Conservation (phyloP, 768 basidiomycete genomes). For the Leccinum pellstonianum region DNA sequence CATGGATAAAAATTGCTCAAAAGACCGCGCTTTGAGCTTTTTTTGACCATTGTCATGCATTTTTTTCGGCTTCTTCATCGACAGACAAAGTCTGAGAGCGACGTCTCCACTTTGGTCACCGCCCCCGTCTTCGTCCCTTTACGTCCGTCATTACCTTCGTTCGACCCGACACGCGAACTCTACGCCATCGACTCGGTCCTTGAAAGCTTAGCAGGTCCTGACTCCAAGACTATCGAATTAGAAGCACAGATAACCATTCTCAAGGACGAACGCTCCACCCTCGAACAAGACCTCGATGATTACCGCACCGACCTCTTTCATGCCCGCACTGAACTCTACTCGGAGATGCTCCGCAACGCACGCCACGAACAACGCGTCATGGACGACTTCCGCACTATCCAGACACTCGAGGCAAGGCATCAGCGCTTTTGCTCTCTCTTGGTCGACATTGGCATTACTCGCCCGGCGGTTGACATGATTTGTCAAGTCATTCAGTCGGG, state of each 20-base stretch:
- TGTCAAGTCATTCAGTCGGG: conserved; percentile 22
- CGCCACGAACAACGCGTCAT: conserved; percentile 26
- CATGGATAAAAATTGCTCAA: not conserved
- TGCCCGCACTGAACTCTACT: conserved; percentile 30
- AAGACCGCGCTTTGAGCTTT: not conserved
- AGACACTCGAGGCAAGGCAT: conserved; percentile 26
- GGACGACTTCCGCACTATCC: conserved; percentile 27
- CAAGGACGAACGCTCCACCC: conserved; percentile 13
- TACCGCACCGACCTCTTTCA: conserved; percentile 28
- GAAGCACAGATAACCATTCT: conserved; percentile 15
- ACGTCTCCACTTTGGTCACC: conserved; percentile 29
- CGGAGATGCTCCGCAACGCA: conserved; percentile 27
- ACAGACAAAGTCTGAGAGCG: conserved; percentile 46
- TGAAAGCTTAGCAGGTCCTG: not conserved
- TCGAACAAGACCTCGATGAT: conserved; percentile 31
- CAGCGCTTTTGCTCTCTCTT: conserved; percentile 26
- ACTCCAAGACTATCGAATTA: conserved; percentile 11
- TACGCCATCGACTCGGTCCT: conserved; percentile 5
- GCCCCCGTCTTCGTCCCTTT: conserved; percentile 28
- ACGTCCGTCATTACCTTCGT: conserved; percentile 22
- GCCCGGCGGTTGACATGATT: conserved; percentile 22
- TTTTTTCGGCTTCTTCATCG: conserved; percentile 50
- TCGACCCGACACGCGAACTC: conserved; percentile 26
- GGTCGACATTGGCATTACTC: conserved; percentile 30
- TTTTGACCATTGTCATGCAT: conserved; percentile 34